Conservation (phyloP, 208 protist genomes). For the Trypanosoma congolense region DNA sequence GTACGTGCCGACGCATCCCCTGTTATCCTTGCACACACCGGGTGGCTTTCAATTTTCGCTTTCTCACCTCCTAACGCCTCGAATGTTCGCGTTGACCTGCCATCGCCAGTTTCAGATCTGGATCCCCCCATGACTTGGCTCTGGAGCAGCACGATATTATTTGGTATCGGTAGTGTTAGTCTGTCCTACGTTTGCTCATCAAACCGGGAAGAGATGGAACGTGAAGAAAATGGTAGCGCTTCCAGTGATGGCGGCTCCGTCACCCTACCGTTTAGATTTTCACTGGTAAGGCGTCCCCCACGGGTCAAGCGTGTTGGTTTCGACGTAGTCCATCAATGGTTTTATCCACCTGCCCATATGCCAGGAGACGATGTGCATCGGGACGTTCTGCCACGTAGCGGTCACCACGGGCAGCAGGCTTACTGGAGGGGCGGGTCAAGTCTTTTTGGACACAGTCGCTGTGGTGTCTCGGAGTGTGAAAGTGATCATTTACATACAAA, state of each 20-base stretch:
- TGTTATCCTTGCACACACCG: slow-evolving; percentile 15
- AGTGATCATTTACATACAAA: slow-evolving; percentile 97
- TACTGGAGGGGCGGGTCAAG: not conserved
- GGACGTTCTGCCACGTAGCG: slow-evolving; percentile 1
- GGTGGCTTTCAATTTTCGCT: slow-evolving; percentile 22
- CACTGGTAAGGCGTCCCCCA: slow-evolving; percentile 58
- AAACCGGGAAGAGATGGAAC: not conserved
- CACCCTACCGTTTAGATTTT: slow-evolving; percentile 32
- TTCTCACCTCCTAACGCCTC: slow-evolving; percentile 23
- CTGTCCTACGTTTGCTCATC: slow-evolving; percentile 12
- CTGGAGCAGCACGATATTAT: slow-evolving; percentile 20
- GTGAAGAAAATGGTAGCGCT: not conserved
- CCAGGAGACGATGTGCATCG: slow-evolving; percentile 88
- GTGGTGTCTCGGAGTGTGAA: slow-evolving; percentile 83
- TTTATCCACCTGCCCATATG: slow-evolving; percentile 92
- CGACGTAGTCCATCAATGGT: slow-evolving; percentile 93
- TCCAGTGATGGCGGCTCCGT: slow-evolving; percentile 3
- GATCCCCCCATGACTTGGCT: not conserved
- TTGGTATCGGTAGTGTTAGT: slow-evolving; percentile 12
- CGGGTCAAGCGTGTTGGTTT: slow-evolving; percentile 84
- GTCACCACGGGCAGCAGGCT: not conserved
- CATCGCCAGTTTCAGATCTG: not conserved
- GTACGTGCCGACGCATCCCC: slow-evolving; percentile 10
- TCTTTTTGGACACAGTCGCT: not conserved
- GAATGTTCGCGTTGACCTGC: not conserved